phyloP scores from a whole-genome alignment of 2,329 filamentous ascomycete species.

The Colletotrichum phormii region DNA sequence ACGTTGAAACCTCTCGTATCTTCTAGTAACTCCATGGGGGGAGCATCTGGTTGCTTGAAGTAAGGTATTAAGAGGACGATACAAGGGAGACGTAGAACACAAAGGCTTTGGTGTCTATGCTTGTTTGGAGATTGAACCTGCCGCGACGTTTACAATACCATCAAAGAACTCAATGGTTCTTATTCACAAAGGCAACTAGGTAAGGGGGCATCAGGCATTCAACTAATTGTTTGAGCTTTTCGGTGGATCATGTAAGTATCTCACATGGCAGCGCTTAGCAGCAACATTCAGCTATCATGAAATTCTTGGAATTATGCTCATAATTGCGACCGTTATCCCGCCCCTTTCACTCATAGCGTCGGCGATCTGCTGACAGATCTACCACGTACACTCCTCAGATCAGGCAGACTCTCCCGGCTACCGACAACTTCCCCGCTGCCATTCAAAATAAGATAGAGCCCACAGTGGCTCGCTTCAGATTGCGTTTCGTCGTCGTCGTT shows the following conservation, averaged over 20 bases:
- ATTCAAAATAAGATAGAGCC: constrained; percentile 18
- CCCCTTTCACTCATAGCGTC: background rate
- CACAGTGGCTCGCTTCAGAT: background rate
- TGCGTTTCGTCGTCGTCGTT: background rate
- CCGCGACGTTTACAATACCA: background rate
- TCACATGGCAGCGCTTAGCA: background rate
- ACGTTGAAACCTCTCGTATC: background rate
- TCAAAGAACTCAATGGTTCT: background rate
- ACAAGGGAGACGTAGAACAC: background rate
- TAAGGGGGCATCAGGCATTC: background rate
- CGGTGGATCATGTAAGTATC: background rate
- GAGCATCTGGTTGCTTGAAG: background rate
- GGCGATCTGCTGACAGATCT: constrained; percentile 18
- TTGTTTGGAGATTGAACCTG: background rate
- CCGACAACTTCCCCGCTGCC: constrained; percentile 24
- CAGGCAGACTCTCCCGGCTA: constrained; percentile 26
- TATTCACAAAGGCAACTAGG: background rate
- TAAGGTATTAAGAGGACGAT: background rate
- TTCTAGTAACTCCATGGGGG: background rate
- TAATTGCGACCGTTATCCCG: background rate
- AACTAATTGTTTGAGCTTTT: background rate
- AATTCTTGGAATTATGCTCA: background rate
- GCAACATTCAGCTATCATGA: background rate
- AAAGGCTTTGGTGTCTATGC: background rate
- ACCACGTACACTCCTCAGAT: constrained; percentile 27